Percentiles rank a stretch among this genome's conserved stretches.
phyloP scores from a whole-genome alignment of 345 rosid genomes.

The Syzygium jambos region DNA sequence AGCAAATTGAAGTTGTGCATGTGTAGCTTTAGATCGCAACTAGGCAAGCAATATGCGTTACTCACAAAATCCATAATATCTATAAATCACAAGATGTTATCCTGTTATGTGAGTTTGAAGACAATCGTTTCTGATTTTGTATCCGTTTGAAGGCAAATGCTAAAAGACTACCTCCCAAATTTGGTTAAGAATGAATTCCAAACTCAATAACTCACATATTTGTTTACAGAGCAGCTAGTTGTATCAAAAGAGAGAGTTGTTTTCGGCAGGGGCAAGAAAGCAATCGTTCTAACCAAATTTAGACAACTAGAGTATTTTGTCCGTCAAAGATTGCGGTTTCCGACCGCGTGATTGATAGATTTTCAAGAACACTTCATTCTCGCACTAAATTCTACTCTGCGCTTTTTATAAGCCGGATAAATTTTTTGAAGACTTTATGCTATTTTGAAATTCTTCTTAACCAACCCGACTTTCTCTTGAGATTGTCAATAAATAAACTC shows the following conservation, averaged over 20 bases:
- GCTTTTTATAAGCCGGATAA: too few relatives aligned
- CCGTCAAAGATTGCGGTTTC: not conserved
- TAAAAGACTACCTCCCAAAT: too few relatives aligned
- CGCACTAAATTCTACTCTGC: not conserved
- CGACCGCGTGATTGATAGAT: not conserved
- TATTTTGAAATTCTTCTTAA: not conserved
- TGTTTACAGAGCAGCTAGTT: too few relatives aligned
- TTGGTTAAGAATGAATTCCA: too few relatives aligned
- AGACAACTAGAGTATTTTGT: not conserved
- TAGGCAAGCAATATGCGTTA: too few relatives aligned
- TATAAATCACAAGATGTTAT: too few relatives aligned
- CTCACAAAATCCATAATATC: too few relatives aligned
- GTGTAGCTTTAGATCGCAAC: not conserved
- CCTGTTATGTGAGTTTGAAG: too few relatives aligned
- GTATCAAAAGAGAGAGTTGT: not conserved
- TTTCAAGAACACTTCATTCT: not conserved
- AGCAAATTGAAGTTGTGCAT: not conserved
- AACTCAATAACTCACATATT: too few relatives aligned
- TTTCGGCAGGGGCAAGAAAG: not conserved
- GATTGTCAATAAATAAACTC: not conserved
- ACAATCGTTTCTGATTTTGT: too few relatives aligned
- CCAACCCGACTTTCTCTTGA: not conserved
- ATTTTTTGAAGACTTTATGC: not conserved
- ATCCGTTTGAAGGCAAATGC: too few relatives aligned
- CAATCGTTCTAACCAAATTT: not conserved